These are phyloP conservation scores for Ceratopteris richardii DNA, from an alignment of 75 land plant species.

Conservation along the genomic window DNA sequence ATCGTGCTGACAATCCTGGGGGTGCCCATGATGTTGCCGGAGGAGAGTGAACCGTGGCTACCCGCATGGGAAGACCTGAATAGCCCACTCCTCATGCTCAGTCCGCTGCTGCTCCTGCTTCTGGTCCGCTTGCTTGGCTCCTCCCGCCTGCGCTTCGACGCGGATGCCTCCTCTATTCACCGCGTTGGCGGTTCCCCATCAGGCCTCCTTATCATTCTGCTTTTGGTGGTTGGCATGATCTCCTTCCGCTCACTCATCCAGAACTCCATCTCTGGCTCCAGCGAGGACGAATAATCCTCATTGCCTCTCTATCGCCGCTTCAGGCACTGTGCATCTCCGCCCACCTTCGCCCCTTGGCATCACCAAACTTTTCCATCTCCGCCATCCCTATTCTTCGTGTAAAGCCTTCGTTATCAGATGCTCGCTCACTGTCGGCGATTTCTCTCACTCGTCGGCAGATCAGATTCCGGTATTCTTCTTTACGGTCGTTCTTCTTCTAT, in stretches of 20 bases:
- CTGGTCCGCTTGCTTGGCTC: background rate
- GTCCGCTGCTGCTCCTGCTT: background rate
- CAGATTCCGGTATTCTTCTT: no score
- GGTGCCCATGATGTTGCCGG: background rate
- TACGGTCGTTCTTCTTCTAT: no score
- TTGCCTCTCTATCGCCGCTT: no score
- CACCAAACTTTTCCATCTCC: no score
- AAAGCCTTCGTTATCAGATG: no score
- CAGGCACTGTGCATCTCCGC: no score
- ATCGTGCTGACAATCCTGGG: background rate
- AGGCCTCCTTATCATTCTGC: background rate
- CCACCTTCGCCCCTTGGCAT: no score
- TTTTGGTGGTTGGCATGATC: background rate
- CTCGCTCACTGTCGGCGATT: no score
- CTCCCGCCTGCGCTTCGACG: background rate
- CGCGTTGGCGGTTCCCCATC: background rate
- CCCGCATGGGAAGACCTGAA: background rate
- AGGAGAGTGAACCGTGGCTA: background rate
- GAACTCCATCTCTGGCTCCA: no score
- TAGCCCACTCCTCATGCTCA: background rate
- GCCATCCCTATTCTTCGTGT: no score
- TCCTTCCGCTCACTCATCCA: constrained; percentile 12
- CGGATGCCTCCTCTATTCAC: background rate
- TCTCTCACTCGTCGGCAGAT: no score
- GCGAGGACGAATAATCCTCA: no score